Evolutionary conservation across 2,329 filamentous ascomycete genomes (phyloP), one percentile per base, ranked within the genome.

Genomic region (Cyclaneusma minus): DNA sequence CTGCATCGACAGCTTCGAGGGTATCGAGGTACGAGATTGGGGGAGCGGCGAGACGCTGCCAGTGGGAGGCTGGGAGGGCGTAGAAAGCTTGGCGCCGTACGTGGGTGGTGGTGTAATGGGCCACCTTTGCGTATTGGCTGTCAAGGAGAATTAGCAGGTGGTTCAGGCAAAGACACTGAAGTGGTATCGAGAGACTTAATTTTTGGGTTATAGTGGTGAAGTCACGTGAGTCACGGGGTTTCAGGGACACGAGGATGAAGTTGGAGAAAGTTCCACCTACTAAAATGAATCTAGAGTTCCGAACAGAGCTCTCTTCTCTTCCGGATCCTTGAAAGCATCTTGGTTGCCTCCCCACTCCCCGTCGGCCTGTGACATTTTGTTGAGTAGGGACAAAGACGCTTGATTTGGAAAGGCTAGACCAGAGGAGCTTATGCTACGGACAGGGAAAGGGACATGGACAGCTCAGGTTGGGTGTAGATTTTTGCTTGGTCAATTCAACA

Each of bases 11-110:
- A 25, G 65, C 66, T 37, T 77, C 68, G 18, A 98, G 67, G 0
- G 73, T 82, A 18, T 84, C 70, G 5, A 92, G 64, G 28, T 89
- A 72, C 31, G 72, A 79, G 56, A 95, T 91, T 0, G 85, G 87
- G 1, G 80, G 73, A 4, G 65, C 65, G 0, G 83, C 74, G 1
- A 98, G 67, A 45, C 92, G 64, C 43, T 79, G 68, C 73, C 83
- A 89, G 48, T 98, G 85, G 2, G 65, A 59, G 31, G 76, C 71
- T 2, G 87, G 83, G 5, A 98, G 63, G 6, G 84, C 80, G 50
- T 95, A 98, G 53, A 98, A 94, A 9, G 83, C 78, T 50, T 89
- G 84, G 15, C 91, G 74, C 13, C 89, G 76, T 11, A 85, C 65
- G 50, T 95, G 87, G 4, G 87, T 95, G 36, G 80, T 76, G 51